Conservation (phyloP, 2,329 filamentous ascomycete species). For the Peltaster fructicola region DNA sequence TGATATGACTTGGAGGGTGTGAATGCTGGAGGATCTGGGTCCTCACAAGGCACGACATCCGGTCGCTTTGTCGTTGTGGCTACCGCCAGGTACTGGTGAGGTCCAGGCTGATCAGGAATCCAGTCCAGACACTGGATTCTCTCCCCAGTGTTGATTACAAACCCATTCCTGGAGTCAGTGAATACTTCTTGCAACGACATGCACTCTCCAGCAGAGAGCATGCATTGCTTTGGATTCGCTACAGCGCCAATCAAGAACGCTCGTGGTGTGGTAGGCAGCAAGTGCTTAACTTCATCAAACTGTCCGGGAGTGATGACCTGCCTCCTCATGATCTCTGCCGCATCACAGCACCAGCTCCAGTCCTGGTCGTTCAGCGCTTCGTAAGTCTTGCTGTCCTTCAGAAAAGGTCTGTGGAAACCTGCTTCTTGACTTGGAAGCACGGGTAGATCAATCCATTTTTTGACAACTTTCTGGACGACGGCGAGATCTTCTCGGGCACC, state of each 20-base stretch:
- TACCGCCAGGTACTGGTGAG: conserved; percentile 40
- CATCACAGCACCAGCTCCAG: no score
- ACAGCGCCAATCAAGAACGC: conserved; percentile 33
- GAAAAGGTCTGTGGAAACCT: no score
- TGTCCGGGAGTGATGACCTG: no score
- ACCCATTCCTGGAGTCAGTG: conserved; percentile 25
- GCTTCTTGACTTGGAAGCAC: no score
- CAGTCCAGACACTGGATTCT: conserved; percentile 34
- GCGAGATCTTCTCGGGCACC: no score
- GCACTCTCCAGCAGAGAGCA: conserved; percentile 24
- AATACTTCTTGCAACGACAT: conserved; percentile 31
- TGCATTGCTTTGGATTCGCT: conserved; percentile 25
- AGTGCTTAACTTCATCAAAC: no score
- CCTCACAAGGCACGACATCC: conserved; percentile 17
- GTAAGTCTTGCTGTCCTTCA: no score
- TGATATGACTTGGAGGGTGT: conserved; percentile 30
- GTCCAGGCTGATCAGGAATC: conserved; percentile 23
- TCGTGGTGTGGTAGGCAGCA: conserved; percentile 9
- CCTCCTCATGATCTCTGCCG: no score
- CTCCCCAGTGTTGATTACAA: conserved; percentile 39
- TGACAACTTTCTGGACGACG: no score
- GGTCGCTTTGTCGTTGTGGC: conserved; percentile 15
- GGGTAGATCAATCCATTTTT: no score
- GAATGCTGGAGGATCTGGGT: conserved; percentile 30
- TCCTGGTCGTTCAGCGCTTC: no score